A percentile compares a stretch with the other conserved stretches of the same genome.
phyloP scores from a whole-genome alignment of 805 yeast species.

The Lipomyces sp. region DNA sequence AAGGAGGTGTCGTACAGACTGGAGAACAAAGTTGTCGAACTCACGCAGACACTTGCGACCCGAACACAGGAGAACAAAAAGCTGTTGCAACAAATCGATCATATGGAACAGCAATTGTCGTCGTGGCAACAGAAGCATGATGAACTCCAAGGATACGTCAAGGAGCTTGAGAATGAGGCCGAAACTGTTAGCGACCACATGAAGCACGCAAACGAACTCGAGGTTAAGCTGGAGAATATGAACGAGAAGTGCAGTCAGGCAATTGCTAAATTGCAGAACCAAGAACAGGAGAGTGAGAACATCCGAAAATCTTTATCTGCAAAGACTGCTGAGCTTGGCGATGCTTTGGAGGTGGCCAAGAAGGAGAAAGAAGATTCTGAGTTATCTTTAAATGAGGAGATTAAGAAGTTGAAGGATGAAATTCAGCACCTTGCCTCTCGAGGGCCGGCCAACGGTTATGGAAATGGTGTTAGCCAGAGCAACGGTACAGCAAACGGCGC shows the following conservation, averaged over 20 bases:
- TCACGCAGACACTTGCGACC: conserved; percentile 80
- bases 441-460: conserved; percentile 41
- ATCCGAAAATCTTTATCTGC: conserved; percentile 22
- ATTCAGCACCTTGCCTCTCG: conserved; percentile 48
- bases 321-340: conserved; percentile 27
- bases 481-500: conserved; percentile 11
- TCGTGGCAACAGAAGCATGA: conserved; percentile 43
- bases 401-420: conserved; percentile 40
- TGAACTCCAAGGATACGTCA: conserved; percentile 39
- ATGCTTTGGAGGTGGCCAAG: conserved; percentile 21
- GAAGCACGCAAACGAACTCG: conserved; percentile 31
- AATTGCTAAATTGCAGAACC: conserved; percentile 35
- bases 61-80: conserved; percentile 83
- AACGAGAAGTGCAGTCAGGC: conserved; percentile 40
- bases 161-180: conserved; percentile 43
- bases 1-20: conserved; percentile 90
- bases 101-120: conserved; percentile 41
- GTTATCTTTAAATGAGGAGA: conserved; percentile 39
- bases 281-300: conserved; percentile 28
- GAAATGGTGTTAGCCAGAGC: conserved; percentile 42
- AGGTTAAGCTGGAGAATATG: conserved; percentile 26
- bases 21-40: conserved; percentile 96
- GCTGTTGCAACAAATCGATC: conserved; percentile 63
- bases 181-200: conserved; percentile 28
- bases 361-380: conserved; percentile 30